Evolutionary conservation across 441 rosid genomes (phyloP).

Genomic region (Adansonia rubrostipa): DNA sequence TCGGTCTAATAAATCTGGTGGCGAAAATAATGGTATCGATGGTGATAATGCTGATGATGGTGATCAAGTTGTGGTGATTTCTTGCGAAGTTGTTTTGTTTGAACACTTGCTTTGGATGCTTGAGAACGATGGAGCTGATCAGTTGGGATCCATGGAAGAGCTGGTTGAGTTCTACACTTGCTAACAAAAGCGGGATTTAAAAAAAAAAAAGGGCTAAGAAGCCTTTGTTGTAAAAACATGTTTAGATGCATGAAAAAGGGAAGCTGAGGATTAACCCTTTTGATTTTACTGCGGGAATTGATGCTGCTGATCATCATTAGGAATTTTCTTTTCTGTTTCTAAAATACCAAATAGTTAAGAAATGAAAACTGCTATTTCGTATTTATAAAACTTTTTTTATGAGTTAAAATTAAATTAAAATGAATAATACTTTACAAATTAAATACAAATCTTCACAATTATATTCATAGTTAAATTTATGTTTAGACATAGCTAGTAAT

Average conservation of each 20-base stretch:
- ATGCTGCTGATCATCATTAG: not conserved
- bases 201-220: not conserved
- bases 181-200: slow-evolving; percentile 29
- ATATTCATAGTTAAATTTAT: not conserved
- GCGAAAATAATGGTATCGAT: slow-evolving; percentile 25
- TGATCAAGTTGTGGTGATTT: slow-evolving; percentile 48
- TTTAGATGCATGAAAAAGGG: no score
- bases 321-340: not conserved
- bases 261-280: slow-evolving; percentile 19
- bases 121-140: slow-evolving; percentile 45
- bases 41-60: slow-evolving; percentile 18
- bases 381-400: no score
- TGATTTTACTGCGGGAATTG: slow-evolving; percentile 17
- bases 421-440: no score
- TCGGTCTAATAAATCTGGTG: slow-evolving; percentile 35
- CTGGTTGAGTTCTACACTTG: slow-evolving; percentile 73
- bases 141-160: slow-evolving; percentile 67
- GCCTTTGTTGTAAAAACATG: no score
- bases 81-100: slow-evolving; percentile 89
- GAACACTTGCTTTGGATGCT: slow-evolving; percentile 96
- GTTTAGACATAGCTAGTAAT: not conserved
- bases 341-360: not conserved
- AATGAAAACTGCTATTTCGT: slow-evolving; percentile 5
- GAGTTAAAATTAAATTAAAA: no score
- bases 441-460: no score